Base-by-base conservation (phyloP, 257 asterid genomes). In the Lithospermum erythrorhizon region DNA sequence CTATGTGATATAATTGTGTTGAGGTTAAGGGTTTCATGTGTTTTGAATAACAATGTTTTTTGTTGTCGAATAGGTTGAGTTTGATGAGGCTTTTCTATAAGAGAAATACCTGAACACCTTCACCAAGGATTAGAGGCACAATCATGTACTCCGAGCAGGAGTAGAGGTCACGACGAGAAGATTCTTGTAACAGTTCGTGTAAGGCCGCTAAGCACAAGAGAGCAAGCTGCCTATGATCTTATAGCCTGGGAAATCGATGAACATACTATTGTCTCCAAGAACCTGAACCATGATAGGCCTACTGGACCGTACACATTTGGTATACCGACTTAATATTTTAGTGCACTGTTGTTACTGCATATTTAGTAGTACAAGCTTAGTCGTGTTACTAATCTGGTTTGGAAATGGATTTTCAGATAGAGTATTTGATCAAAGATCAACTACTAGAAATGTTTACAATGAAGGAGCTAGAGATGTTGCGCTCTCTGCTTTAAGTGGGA, bases 401-500 rank as follows among this genome's bases (percentile, higher is more conserved):
- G 17, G 17, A 41, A 41, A 11, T 41, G 18, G 5, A 13, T 41
- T 81, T 35, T 21, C 82, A 93, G 98, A 89, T 83, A 86, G 87
- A 65, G 97, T 93, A 45, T 93, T 93, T 66, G 89, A 77, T 70
- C 89, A 90, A 19, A 56, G 70, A 24, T 79, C 85, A 68, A 75
- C 95, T 3, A 86, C 95, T 24, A 62, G 73, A 64, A 77, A 75
- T 70, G 98, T 93, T 57, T 93, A 93, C 61, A 96, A 84, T 70
- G 89, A 84, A 67, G 97, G 98, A 58, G 95, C 94, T 9, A 73
- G 89, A 71, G 95, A 83, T 65, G 98, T 93, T 65, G 97, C 97
- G 64, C 72, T 93, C 65, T 93, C 98, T 52, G 91, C 94, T 72
- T 79, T 93, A 16, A 76, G 68, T 72, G 98, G 98, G 71, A 88